These are phyloP conservation scores for Verticillium zaregamsianum DNA, from an alignment of 2,329 filamentous ascomycete species.

Conservation along the genomic window DNA sequence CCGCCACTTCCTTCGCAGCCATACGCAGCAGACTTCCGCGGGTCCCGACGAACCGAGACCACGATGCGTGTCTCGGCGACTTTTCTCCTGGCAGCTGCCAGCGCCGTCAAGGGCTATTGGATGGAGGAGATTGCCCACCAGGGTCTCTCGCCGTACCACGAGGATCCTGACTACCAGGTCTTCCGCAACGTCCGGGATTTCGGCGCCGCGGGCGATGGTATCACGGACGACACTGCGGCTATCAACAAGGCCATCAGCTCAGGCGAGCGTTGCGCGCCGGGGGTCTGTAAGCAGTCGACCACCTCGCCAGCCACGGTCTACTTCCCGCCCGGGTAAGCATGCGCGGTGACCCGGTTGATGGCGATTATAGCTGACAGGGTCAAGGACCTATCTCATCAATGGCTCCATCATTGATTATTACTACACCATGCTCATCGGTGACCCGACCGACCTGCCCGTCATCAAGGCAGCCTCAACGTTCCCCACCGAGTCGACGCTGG, in stretches of 20 bases:
- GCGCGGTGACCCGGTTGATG: neutral
- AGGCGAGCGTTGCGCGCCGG: conserved; percentile 37
- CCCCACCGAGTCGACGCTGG: conserved; percentile 27
- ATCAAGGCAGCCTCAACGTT: conserved; percentile 51
- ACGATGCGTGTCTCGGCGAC: conserved; percentile 10
- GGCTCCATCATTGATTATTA: conserved; percentile 71
- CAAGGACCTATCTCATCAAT: conserved; percentile 63
- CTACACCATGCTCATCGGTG: conserved; percentile 74
- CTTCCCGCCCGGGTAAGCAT: conserved; percentile 29
- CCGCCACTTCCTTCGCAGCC: neutral
- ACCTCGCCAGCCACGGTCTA: conserved; percentile 32
- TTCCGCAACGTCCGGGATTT: conserved; percentile 45
- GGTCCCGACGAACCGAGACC: neutral
- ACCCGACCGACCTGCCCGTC: conserved; percentile 54
- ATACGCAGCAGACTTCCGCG: neutral
- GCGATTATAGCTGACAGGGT: neutral
- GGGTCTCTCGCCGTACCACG: conserved; percentile 42
- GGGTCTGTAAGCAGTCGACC: conserved; percentile 28
- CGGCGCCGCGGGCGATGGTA: conserved; percentile 34
- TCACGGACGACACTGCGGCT: conserved; percentile 29
- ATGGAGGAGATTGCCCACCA: conserved; percentile 42
- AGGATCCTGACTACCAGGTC: conserved; percentile 34
- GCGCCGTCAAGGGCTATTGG: conserved; percentile 26
- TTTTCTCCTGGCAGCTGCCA: conserved; percentile 10
- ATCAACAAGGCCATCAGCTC: conserved; percentile 29